Percentiles rank a stretch among this genome's conserved stretches.
phyloP scores from a whole-genome alignment of 495 filamentous ascomycete species.

The Aspergillus bertholletiae region DNA sequence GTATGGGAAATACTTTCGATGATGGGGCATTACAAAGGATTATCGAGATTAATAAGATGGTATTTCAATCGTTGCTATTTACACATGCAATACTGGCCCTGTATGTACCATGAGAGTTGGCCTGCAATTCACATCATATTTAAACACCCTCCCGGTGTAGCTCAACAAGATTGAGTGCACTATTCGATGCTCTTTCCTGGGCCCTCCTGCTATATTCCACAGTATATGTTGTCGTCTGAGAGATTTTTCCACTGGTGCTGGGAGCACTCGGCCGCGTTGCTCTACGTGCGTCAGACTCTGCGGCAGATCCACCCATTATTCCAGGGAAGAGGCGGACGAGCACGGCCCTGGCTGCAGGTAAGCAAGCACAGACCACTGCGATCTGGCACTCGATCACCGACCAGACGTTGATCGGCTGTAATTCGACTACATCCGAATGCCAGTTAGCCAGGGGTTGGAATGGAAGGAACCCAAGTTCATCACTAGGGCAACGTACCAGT shows the following conservation, averaged over 20 bases:
- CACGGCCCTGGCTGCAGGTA: conserved; percentile 21
- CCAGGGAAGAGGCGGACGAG: conserved; percentile 18
- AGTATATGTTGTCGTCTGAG: background rate
- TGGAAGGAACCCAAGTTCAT: background rate
- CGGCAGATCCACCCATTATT: background rate
- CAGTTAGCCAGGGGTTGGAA: conserved; percentile 27
- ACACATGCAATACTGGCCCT: background rate
- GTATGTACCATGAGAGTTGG: background rate
- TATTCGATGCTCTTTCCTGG: background rate
- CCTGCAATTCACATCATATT: background rate
- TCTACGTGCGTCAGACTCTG: background rate
- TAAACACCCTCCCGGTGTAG: background rate
- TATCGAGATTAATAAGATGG: too few relatives aligned
- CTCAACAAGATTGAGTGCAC: background rate
- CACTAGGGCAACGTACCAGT: conserved; percentile 10
- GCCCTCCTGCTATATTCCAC: background rate
- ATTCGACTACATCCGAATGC: conserved; percentile 15
- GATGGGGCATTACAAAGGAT: too few relatives aligned
- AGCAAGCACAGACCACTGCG: conserved; percentile 27
- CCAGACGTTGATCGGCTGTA: conserved; percentile 29
- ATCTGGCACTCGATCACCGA: conserved; percentile 31
- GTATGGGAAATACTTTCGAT: too few relatives aligned
- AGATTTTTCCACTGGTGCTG: background rate
- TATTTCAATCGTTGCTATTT: too few relatives aligned
- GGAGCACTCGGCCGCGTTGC: background rate